phyloP scores from a whole-genome alignment of 192 early-diverging fungal genomes.

The Backusella circina region DNA sequence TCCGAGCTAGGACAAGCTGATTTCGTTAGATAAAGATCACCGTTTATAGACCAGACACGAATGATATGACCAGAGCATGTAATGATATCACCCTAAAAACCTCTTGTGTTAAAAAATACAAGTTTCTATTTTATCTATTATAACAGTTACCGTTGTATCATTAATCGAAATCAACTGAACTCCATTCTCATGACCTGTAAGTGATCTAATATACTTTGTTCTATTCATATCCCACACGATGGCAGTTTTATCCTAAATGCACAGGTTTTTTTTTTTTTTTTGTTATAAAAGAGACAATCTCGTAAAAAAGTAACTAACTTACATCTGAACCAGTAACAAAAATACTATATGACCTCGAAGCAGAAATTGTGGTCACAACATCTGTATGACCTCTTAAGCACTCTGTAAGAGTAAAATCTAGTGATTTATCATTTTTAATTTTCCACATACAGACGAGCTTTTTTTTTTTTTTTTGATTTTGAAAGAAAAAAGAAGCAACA shows the following conservation, averaged over 20 bases:
- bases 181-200: slow-evolving; percentile 48
- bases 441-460: slow-evolving; percentile 63
- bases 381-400: slow-evolving; percentile 58
- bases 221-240: slow-evolving; percentile 68
- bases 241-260: slow-evolving; percentile 50
- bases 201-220: slow-evolving; percentile 55
- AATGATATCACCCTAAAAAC: slow-evolving; percentile 53
- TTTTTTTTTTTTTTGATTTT: neutral
- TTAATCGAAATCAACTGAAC: slow-evolving; percentile 51
- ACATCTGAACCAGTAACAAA: slow-evolving; percentile 56
- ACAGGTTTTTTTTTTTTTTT: neutral
- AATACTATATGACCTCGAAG: slow-evolving; percentile 56
- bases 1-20: slow-evolving; percentile 44
- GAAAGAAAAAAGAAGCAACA: neutral
- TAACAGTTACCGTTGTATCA: slow-evolving; percentile 52
- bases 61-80: slow-evolving; percentile 56
- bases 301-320: neutral
- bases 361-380: slow-evolving; percentile 43
- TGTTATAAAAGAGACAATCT: neutral
- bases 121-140: neutral
- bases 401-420: slow-evolving; percentile 47
- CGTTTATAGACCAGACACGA: slow-evolving; percentile 62
- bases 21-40: slow-evolving; percentile 55
- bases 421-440: slow-evolving; percentile 37
- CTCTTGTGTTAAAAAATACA: neutral